Evolutionary conservation across 768 basidiomycete species (phyloP).

Genomic region (Podaxis sp.): DNA sequence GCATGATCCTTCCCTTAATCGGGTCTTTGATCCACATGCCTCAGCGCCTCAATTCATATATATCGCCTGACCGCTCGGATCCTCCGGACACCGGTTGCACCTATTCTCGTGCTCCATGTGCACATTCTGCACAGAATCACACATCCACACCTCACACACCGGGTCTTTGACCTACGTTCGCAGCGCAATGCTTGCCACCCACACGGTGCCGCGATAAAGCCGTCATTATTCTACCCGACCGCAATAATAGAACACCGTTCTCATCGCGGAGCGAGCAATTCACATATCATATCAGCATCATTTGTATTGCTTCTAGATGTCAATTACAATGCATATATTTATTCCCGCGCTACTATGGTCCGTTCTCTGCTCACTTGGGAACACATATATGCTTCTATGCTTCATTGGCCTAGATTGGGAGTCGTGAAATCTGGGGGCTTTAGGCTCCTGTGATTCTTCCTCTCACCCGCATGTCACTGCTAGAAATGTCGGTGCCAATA

Average conservation of each 20-base stretch:
- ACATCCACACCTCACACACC: conserved; percentile 1
- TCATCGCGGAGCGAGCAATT: conserved; percentile 10
- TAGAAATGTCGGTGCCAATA: not conserved
- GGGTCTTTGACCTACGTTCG: not conserved
- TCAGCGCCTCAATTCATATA: not conserved
- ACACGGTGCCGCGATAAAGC: conserved; percentile 3
- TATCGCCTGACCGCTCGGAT: not conserved
- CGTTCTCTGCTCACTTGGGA: conserved; percentile 8
- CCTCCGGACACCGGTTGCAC: not conserved
- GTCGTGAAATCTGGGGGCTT: not conserved
- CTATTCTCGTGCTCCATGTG: not conserved
- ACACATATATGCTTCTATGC: not conserved
- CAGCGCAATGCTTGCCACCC: not conserved
- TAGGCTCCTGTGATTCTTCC: not conserved
- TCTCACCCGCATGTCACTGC: not conserved
- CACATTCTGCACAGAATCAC: not conserved
- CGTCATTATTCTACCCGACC: conserved; percentile 2
- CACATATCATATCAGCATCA: conserved; percentile 12
- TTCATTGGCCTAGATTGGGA: not conserved
- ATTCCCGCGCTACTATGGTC: conserved; percentile 10
- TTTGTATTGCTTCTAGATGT: conserved; percentile 11
- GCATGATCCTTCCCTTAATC: not conserved
- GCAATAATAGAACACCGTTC: conserved; percentile 12
- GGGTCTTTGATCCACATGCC: not conserved
- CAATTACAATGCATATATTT: conserved; percentile 10